These are phyloP conservation scores for Sporisorium scitamineum DNA, from an alignment of 1,284 basidiomycete genomes.

Conservation along the genomic window DNA sequence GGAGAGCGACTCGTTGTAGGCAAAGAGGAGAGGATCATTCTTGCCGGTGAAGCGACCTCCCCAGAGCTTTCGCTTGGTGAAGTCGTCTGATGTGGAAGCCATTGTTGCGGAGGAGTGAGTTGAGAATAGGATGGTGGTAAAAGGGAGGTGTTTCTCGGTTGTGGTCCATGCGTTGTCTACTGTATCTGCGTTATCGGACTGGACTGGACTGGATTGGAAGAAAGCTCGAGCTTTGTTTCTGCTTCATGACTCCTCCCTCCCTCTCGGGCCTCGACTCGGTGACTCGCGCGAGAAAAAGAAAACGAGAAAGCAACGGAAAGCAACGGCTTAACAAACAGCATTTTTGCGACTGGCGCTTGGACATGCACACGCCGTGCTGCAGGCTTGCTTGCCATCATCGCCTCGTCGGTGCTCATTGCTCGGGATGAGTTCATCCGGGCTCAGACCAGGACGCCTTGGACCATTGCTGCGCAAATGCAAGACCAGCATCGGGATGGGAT, in stretches of 20 bases:
- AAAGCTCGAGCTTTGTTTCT: background rate
- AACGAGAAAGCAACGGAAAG: background rate
- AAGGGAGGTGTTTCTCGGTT: constrained; percentile 1
- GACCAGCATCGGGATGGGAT: too few species aligned
- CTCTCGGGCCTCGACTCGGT: background rate
- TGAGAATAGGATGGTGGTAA: background rate
- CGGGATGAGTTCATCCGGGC: too few species aligned
- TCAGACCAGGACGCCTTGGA: too few species aligned
- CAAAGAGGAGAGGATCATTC: constrained; percentile 66
- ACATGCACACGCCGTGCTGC: background rate
- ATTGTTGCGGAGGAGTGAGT: constrained; percentile 1
- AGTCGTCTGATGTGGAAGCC: constrained; percentile 56
- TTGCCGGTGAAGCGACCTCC: constrained; percentile 68
- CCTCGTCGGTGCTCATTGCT: too few species aligned
- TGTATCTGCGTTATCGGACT: constrained; percentile 1
- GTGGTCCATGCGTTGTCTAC: constrained; percentile 5
- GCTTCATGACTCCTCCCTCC: background rate
- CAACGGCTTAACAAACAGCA: background rate
- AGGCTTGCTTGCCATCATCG: too few species aligned
- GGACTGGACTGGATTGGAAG: background rate
- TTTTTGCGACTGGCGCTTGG: background rate
- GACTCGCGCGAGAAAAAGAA: background rate
- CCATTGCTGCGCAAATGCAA: too few species aligned
- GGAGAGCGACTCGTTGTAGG: constrained; percentile 76
- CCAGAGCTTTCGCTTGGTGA: constrained; percentile 68